Evolutionary conservation across 495 filamentous ascomycete genomes (phyloP), one percentile per base, ranked within the genome.

Genomic region (Penicillium samsonianum): DNA sequence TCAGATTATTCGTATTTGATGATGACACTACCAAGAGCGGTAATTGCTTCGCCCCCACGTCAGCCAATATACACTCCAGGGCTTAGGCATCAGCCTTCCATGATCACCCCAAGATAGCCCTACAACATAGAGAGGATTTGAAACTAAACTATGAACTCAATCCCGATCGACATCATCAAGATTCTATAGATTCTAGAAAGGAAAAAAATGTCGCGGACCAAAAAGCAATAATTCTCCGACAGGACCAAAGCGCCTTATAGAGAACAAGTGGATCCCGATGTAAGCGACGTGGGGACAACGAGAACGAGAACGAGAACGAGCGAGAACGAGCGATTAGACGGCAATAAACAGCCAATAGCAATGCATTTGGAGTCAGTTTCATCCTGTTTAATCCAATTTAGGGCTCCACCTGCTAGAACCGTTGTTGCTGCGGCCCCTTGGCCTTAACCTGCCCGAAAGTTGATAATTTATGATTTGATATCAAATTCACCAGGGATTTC

Each of bases 261-360:
- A 43, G n/a, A 38, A 38, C 35, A 38, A 28, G 49, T 50, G 47
- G 47, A n/a, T n/a, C 47, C n/a, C 31, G 14, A 17, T 41, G 22
- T 52, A 58, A 58, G 48, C 59, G 59, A 63, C 17, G 49, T 35
- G 17, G 35, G 22, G 64, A 62, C 38, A 64, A 60, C 67, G 65
- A 70, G 50, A 68, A 61, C 63, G 65, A 66, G 33, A 64, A 58
- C 65, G 62, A 64, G 1, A 37, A 28, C 58, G 59, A 69, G 54
- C 47, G 61, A 67, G 38, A 41, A 26, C 60, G 59, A 37, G 4
- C n/a, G n/a, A n/a, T n/a, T n/a, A n/a, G n/a, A n/a, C n/a, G 9
- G 16, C 35, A 17, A 7, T n/a, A n/a, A n/a, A 9, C 4, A 50
- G 28, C 68, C 73, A 74, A 73, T 73, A 35, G 57, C 8, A 46